Conservation (phyloP, 352 stramenopile species). For the Phytophthora crassamura region DNA sequence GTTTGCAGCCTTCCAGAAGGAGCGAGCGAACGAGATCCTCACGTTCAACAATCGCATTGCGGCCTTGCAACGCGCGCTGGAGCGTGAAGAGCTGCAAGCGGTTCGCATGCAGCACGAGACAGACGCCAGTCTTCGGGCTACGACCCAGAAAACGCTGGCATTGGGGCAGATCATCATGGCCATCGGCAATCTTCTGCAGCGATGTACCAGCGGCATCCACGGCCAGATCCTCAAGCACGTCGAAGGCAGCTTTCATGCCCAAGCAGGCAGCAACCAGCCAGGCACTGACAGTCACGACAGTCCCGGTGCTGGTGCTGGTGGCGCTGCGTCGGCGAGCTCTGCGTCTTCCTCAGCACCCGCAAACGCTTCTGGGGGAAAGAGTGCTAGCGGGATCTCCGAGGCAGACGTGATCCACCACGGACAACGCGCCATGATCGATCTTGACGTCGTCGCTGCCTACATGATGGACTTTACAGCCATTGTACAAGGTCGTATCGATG, state of each 20-base stretch:
- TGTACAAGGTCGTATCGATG: constrained; percentile 74
- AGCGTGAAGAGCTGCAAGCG: constrained; percentile 70
- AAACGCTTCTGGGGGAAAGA: constrained; percentile 9
- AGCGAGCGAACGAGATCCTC: constrained; percentile 93
- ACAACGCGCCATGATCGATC: constrained; percentile 83
- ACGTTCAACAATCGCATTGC: constrained; percentile 93
- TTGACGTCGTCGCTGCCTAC: constrained; percentile 94
- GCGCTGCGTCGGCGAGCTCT: constrained; percentile 8
- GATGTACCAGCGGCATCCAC: constrained; percentile 86
- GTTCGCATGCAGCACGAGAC: constrained; percentile 89
- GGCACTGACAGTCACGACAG: constrained; percentile 21
- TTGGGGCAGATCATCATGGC: constrained; percentile 92
- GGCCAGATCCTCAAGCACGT: constrained; percentile 91
- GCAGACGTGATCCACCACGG: constrained; percentile 88
- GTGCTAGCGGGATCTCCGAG: constrained; percentile 67
- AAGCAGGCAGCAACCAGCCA: constrained; percentile 27
- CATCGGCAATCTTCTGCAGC: constrained; percentile 84
- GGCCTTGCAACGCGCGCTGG: constrained; percentile 80
- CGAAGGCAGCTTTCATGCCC: constrained; percentile 48
- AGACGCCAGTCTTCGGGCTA: constrained; percentile 86
- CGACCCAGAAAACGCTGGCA: constrained; percentile 91
- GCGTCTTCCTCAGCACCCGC: constrained; percentile 12
- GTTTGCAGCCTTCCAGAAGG: constrained; percentile 89
- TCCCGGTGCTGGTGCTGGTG: constrained; percentile 10
- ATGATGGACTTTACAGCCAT: constrained; percentile 93